Conservation (phyloP, 2,329 filamentous ascomycete genomes). For the Cordyceps fumosorosea region DNA sequence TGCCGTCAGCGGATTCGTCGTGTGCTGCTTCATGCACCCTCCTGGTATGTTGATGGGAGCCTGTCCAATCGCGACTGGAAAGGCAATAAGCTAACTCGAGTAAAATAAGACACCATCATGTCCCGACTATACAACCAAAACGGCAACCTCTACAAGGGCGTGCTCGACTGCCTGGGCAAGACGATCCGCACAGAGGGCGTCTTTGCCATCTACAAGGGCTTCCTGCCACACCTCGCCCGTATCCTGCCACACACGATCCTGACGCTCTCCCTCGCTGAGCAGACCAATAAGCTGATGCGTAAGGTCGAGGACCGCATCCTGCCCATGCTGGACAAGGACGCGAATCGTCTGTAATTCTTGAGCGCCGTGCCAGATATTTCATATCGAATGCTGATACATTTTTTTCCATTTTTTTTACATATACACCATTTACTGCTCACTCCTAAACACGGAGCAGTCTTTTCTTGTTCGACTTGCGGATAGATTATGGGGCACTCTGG, state of each 20-base stretch:
- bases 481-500: slow-evolving; percentile 7
- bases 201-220: slow-evolving; percentile 95
- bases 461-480: slow-evolving; percentile 8
- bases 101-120: slow-evolving; percentile 80
- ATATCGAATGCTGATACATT: not conserved
- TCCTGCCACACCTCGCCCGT: slow-evolving; percentile 86
- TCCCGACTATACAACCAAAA: slow-evolving; percentile 98
- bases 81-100: slow-evolving; percentile 9
- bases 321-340: slow-evolving; percentile 30
- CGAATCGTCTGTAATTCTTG: slow-evolving; percentile 11
- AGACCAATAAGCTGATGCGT: slow-evolving; percentile 89
- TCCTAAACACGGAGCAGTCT: slow-evolving; percentile 1
- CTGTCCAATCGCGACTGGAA: not conserved
- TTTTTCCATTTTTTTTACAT: not conserved
- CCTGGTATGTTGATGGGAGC: slow-evolving; percentile 53
- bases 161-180: slow-evolving; percentile 86
- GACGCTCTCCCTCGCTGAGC: slow-evolving; percentile 87
- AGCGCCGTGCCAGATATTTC: not conserved
- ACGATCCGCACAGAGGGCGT: slow-evolving; percentile 88
- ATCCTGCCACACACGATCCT: slow-evolving; percentile 95
- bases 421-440: not conserved
- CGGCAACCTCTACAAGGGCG: slow-evolving; percentile 89
- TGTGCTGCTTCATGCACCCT: slow-evolving; percentile 97
- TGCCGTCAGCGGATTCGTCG: slow-evolving; percentile 85
- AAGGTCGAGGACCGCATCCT: slow-evolving; percentile 61